Conservation (phyloP, 768 basidiomycete species). For the Hygrophorus pudorinus region DNA sequence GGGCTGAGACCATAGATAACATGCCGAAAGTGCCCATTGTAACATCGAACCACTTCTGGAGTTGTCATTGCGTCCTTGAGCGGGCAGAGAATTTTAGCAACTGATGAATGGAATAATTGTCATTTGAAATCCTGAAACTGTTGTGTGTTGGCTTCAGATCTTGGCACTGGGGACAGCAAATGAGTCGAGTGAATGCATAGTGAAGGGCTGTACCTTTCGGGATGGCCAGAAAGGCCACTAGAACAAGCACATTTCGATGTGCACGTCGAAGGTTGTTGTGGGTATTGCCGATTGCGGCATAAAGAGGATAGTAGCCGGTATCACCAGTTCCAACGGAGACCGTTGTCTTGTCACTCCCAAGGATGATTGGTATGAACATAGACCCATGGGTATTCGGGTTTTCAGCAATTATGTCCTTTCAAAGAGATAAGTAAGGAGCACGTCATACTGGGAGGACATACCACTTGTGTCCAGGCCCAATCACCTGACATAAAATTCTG, state of each 20-base stretch:
- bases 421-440: too few relatives aligned
- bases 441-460: too few relatives aligned
- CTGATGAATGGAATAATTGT: constrained; percentile 17
- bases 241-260: constrained; percentile 19
- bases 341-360: constrained; percentile 31
- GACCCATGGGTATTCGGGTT: constrained; percentile 15
- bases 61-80: constrained; percentile 16
- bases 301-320: constrained; percentile 25
- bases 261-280: constrained; percentile 21
- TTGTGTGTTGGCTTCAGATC: too few relatives aligned
- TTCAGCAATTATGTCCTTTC: constrained; percentile 8
- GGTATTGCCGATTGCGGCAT: constrained; percentile 22
- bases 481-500: too few relatives aligned
- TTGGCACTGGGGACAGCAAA: too few relatives aligned
- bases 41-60: constrained; percentile 16
- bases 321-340: constrained; percentile 28
- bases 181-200: neutral
- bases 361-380: constrained; percentile 22
- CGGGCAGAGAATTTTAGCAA: constrained; percentile 11
- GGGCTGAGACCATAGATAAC: constrained; percentile 17
- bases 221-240: constrained; percentile 22
- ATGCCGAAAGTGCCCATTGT: constrained; percentile 17
- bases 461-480: too few relatives aligned
- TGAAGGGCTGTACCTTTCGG: constrained; percentile 16
- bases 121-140: constrained; percentile 13